Percentiles rank a stretch among this genome's conserved stretches.
phyloP scores from a whole-genome alignment of 2,329 filamentous ascomycete genomes.

The Cordyceps javanica region DNA sequence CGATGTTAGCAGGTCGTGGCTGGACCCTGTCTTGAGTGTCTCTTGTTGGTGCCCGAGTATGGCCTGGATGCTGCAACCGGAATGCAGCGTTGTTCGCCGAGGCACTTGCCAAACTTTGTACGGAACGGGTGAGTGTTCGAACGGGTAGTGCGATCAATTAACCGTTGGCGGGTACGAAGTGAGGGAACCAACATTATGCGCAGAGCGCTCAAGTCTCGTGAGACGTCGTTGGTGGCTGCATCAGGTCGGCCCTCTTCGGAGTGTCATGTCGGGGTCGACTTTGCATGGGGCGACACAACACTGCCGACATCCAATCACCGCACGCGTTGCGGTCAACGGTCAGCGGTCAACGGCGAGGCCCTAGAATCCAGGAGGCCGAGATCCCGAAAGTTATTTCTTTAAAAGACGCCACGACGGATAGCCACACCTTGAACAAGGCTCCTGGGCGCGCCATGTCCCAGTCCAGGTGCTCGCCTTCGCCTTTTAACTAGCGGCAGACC shows the following conservation, averaged over 20 bases:
- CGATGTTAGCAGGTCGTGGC: background rate
- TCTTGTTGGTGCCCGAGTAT: background rate
- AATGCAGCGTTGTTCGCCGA: background rate
- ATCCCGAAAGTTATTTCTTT: background rate
- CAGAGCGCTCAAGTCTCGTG: background rate
- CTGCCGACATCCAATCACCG: background rate
- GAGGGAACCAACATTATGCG: background rate
- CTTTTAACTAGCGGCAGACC: background rate
- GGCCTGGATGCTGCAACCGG: background rate
- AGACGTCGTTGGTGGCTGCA: background rate
- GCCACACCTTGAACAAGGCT: background rate
- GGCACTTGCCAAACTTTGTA: no score
- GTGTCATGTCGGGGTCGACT: background rate
- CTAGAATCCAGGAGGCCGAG: background rate
- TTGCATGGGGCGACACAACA: background rate
- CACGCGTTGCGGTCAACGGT: background rate
- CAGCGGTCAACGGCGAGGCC: background rate
- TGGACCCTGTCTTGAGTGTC: background rate
- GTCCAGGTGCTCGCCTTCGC: background rate
- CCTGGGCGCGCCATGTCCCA: slow-evolving; percentile 4
- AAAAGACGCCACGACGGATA: background rate
- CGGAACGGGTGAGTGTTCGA: background rate
- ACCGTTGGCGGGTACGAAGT: background rate
- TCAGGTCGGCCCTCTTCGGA: background rate
- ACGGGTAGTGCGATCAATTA: background rate